These are phyloP conservation scores for Venustampulla echinocandica DNA, from an alignment of 495 filamentous ascomycete species.

Conservation along the genomic window DNA sequence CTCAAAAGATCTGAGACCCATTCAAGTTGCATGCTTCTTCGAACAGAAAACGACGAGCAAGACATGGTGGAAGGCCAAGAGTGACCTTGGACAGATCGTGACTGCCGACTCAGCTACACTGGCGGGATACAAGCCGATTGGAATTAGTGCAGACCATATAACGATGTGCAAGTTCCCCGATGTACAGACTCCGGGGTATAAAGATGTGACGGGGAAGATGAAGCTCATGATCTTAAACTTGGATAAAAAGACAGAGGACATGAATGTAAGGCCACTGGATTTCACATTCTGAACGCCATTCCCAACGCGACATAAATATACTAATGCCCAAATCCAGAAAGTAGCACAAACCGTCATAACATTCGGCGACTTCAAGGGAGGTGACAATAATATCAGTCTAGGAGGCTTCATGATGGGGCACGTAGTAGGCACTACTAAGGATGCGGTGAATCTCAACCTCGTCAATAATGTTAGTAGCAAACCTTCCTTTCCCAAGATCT, in stretches of 20 bases:
- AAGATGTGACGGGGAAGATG: background rate
- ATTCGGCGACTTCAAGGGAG: background rate
- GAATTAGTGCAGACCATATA: background rate
- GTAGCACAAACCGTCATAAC: background rate
- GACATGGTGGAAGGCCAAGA: background rate
- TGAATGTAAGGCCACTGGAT: background rate
- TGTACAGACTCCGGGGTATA: background rate
- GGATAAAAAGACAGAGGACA: background rate
- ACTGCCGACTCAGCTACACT: background rate
- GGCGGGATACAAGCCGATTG: background rate
- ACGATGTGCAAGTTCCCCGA: slow-evolving; percentile 6
- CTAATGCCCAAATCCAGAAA: background rate
- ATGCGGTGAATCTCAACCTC: background rate
- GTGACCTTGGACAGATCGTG: slow-evolving; percentile 1
- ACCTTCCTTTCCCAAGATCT: background rate
- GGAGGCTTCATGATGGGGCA: background rate
- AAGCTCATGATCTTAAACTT: slow-evolving; percentile 2
- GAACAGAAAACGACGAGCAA: background rate
- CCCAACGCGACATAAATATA: background rate
- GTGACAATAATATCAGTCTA: background rate
- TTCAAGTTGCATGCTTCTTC: slow-evolving; percentile 7
- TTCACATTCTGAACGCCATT: background rate
- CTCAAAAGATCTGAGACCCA: background rate
- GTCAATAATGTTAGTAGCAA: background rate
- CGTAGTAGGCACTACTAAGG: background rate